phyloP scores from a whole-genome alignment of 805 yeast species.

The Dipodascopsis uninucleata region DNA sequence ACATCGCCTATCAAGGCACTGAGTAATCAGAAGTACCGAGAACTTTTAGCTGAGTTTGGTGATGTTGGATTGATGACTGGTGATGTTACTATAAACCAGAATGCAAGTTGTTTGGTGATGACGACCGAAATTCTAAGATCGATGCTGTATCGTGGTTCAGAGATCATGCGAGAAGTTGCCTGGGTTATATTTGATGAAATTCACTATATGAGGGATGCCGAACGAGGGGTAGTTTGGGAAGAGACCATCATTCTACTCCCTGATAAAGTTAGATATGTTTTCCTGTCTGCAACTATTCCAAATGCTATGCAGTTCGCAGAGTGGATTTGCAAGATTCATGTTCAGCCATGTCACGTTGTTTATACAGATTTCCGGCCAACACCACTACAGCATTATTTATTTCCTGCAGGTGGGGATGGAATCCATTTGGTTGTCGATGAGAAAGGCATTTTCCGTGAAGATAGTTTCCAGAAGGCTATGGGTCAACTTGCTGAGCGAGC shows the following conservation, averaged over 20 bases:
- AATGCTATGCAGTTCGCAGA: slow-evolving; percentile 57
- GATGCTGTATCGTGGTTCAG: slow-evolving; percentile 96
- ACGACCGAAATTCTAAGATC: slow-evolving; percentile 96
- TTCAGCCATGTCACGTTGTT: slow-evolving; percentile 97
- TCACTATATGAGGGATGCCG: slow-evolving; percentile 96
- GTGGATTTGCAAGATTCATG: slow-evolving; percentile 94
- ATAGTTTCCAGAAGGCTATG: slow-evolving; percentile 98
- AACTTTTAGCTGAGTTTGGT: slow-evolving; percentile 84
- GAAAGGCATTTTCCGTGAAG: slow-evolving; percentile 92
- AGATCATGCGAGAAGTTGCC: slow-evolving; percentile 96
- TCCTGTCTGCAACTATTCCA: slow-evolving; percentile 53
- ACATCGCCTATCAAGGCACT: slow-evolving; percentile 94
- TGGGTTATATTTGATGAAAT: slow-evolving; percentile 99
- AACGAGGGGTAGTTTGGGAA: slow-evolving; percentile 99
- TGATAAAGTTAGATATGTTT: slow-evolving; percentile 82
- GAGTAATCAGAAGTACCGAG: slow-evolving; percentile 92
- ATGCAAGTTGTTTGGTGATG: slow-evolving; percentile 97
- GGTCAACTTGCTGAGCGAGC: slow-evolving; percentile 88
- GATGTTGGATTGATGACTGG: slow-evolving; percentile 99
- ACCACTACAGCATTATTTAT: slow-evolving; percentile 92
- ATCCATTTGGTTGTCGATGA: slow-evolving; percentile 97
- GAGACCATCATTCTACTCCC: slow-evolving; percentile 95
- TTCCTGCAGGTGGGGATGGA: slow-evolving; percentile 99
- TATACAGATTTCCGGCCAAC: slow-evolving; percentile 99
- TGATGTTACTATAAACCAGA: slow-evolving; percentile 97